Base-by-base conservation (phyloP, 345 rosid species). In the Arabidopsis arenosa region DNA sequence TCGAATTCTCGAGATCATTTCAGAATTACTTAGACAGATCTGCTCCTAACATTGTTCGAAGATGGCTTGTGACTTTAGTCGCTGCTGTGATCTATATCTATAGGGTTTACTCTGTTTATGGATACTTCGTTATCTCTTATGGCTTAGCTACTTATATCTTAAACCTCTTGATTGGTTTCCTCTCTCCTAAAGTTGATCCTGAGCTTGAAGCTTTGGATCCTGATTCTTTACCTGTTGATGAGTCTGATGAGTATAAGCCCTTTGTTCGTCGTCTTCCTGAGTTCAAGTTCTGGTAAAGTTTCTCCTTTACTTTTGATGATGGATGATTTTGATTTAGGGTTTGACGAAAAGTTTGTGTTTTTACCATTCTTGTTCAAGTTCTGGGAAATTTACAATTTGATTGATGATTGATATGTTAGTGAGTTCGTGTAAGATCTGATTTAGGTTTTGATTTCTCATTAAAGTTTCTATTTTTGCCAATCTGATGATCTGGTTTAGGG, bases 211-310 rank as follows among this genome's bases (percentile, higher is more conserved):
- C 81, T 65, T 55, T 81, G 43, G 90, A 86, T 76, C 85, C 82
- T 30, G 82, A 83, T 60, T 81, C 88, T 3, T 79, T 82, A 82
- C 85, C 88, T 4, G 80, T 77, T 11, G 79, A 65, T 63, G 86
- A 73, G 10, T 82, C 89, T 6, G 86, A 87, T 80, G 90, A 92
- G 58, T 90, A 85, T 75, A 88, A 80, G 84, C 96, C 96, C 26
- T 90, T 90, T 71, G 49, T 86, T 75, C 91, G 92, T 74, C 88
- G 94, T n/a, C 92, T 88, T 58, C 96, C 96, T 13, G 96, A 90
- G 80, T 90, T 90, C 55, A 90, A 85, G 68, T 88, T 90, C 80
- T 92, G 93, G 93, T 88, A 88, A 78, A 37, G 0, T 12, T 28
- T 37, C 51, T 26, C n/a, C 7, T 36, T 18, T 14, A 14, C n/a